phyloP scores from a whole-genome alignment of 768 basidiomycete species.

The Tricholoma saponaceum region DNA sequence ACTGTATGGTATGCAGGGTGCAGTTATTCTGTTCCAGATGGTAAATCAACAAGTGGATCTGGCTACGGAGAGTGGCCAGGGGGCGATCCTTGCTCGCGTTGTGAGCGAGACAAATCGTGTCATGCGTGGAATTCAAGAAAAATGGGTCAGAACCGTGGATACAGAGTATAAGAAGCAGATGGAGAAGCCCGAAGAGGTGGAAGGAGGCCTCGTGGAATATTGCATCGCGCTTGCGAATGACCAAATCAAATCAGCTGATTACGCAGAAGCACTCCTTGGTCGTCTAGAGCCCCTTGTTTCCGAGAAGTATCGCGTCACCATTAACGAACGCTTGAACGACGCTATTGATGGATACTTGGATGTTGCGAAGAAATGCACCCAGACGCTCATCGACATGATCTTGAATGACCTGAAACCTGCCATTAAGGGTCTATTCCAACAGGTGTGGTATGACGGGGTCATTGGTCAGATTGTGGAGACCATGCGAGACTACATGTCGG shows the following conservation, averaged over 20 bases:
- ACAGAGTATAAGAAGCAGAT: slow-evolving; percentile 82
- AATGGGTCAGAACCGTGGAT: slow-evolving; percentile 84
- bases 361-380: slow-evolving; percentile 96
- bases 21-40: slow-evolving; percentile 97
- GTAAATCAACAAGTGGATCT: slow-evolving; percentile 95
- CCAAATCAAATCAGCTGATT: slow-evolving; percentile 95
- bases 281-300: slow-evolving; percentile 91
- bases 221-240: slow-evolving; percentile 96
- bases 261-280: slow-evolving; percentile 78
- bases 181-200: slow-evolving; percentile 84
- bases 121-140: slow-evolving; percentile 83
- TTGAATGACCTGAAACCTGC: slow-evolving; percentile 93
- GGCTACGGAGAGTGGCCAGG: slow-evolving; percentile 94
- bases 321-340: slow-evolving; percentile 86
- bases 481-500: slow-evolving; percentile 94
- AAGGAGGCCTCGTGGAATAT: slow-evolving; percentile 91
- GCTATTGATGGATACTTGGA: slow-evolving; percentile 98
- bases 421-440: slow-evolving; percentile 78
- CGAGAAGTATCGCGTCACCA: slow-evolving; percentile 81
- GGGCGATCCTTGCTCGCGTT: slow-evolving; percentile 86
- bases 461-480: slow-evolving; percentile 91
- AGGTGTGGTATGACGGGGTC: slow-evolving; percentile 86
- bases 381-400: slow-evolving; percentile 89
- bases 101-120: slow-evolving; percentile 85
- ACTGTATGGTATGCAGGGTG: slow-evolving; percentile 86